Evolutionary conservation across 768 basidiomycete species (phyloP).

Genomic region (Rhodocollybia butyracea): DNA sequence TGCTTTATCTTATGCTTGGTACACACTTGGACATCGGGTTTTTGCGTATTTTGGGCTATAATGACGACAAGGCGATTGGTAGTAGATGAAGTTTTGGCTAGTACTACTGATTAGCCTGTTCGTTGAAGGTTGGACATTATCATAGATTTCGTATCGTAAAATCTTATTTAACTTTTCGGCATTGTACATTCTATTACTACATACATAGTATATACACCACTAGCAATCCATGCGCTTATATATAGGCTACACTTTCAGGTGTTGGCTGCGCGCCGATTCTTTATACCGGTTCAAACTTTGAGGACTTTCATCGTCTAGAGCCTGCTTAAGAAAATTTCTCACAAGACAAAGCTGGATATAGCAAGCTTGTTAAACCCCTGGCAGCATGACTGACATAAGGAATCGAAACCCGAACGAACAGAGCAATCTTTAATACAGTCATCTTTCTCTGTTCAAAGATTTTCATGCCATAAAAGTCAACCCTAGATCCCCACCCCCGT

Average conservation of each 20-base stretch:
- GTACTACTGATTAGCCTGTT: neutral
- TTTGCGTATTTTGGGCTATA: neutral
- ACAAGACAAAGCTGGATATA: too few relatives aligned
- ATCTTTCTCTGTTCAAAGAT: too few relatives aligned
- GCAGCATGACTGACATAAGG: too few relatives aligned
- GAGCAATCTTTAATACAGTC: too few relatives aligned
- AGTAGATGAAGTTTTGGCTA: neutral
- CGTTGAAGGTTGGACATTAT: neutral
- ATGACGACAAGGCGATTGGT: neutral
- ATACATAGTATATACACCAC: neutral
- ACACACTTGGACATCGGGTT: neutral
- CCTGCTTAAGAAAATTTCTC: too few relatives aligned
- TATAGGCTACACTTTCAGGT: neutral
- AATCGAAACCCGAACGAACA: too few relatives aligned
- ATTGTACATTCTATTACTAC: neutral
- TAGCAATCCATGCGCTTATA: neutral
- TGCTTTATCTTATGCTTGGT: neutral
- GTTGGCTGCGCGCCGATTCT: neutral
- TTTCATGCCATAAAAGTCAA: conserved; percentile 48
- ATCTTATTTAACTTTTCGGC: neutral
- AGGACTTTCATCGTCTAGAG: neutral
- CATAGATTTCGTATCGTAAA: neutral
- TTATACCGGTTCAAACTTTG: neutral
- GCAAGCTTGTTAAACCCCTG: too few relatives aligned
- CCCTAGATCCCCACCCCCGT: conserved; percentile 29